Conservation (phyloP, 768 basidiomycete species). For the Favolaschia claudopus region DNA sequence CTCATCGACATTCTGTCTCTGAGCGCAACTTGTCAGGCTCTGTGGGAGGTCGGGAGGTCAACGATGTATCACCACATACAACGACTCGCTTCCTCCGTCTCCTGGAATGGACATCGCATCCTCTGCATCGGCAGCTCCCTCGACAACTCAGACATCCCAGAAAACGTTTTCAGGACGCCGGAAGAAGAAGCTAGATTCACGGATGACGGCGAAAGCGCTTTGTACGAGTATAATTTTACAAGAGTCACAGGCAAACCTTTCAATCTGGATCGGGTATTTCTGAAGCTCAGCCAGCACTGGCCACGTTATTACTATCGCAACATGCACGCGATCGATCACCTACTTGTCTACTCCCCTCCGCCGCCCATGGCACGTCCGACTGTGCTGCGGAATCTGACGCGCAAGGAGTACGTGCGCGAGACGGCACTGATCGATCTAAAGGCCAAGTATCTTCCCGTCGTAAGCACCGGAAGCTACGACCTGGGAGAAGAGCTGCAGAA, state of each 20-base stretch:
- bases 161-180: no score
- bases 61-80: not conserved
- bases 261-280: no score
- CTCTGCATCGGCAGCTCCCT: not conserved
- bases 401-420: not conserved
- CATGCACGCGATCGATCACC: no score
- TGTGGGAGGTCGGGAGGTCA: not conserved
- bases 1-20: not conserved
- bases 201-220: no score
- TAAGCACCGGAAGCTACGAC: no score
- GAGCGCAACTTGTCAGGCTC: not conserved
- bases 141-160: not conserved
- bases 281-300: no score
- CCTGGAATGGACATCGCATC: conserved; percentile 8
- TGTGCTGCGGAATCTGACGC: conserved; percentile 2
- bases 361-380: not conserved
- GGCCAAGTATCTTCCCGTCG: not conserved
- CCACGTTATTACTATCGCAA: no score
- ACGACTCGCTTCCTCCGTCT: not conserved
- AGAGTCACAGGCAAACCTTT: no score
- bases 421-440: not conserved
- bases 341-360: not conserved
- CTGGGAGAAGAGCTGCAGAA: no score
- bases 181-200: no score
- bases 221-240: no score